Evolutionary conservation across 2,329 filamentous ascomycete genomes (phyloP), one percentile per base, ranked within the genome.

Genomic region (Phaeosphaeriaceae sp.): DNA sequence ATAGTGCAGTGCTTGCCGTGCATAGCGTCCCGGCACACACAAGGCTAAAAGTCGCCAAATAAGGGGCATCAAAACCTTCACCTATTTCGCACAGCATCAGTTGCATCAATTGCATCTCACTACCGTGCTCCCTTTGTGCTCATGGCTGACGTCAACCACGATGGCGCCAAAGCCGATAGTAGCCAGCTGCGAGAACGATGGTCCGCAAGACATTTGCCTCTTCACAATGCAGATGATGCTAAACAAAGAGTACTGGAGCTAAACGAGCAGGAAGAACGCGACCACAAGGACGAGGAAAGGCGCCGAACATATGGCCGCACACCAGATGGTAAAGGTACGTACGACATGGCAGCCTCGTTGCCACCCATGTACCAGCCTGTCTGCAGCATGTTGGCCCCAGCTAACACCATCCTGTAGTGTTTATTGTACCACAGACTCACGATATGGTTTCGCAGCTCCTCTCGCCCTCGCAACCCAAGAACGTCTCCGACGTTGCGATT

Each of bases 391-490:
- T 30, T 40, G 23, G 49, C 38, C 46, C 39, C 35, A 50, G 49
- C 64, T 67, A 48, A 70, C 53, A 37, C 40, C 16, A 15, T 26
- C 12, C 7, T 12, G 39, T 67, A 97, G 94, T 96, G 66, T 99
- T 99, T 72, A 88, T 91, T 50, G 94, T 99, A 46, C 94, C 94
- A 39, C 87, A 91, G 55, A 99, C 94, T 48, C 92, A 97, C 80
- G 94, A 99, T 77, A 97, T 99, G 94, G 93, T 99, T 63, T 96
- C 93, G 42, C 94, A 97, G 77, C 83, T 99, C 46, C 85, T 99
- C 63, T 94, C 95, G 65, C 94, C 94, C 42, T 89, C 89, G 60
- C 89, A 97, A 71, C 92, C 94, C 44, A 99, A 99, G 81, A 97
- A 97, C 72, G 73, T 95, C 32, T 94, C 92, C 53, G 94, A 99